Conservation (phyloP, 176 grass and related monocot genomes). For the Cymbopogon citratus region DNA sequence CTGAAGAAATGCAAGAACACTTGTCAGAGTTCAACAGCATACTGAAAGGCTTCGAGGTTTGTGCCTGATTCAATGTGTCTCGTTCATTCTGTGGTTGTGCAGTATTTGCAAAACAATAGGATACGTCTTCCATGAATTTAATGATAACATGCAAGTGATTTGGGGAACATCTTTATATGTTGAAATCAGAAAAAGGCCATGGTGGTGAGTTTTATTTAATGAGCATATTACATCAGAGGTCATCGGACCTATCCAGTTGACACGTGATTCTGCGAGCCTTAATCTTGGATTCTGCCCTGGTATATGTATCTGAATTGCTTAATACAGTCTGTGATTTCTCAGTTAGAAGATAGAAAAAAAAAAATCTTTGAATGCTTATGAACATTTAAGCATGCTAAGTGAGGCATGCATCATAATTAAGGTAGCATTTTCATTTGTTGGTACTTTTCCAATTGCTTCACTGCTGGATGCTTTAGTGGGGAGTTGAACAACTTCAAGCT, state of each 20-base stretch:
- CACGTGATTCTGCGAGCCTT: not conserved
- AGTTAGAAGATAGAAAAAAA: constrained; percentile 13
- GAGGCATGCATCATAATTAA: not conserved
- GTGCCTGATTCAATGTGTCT: not conserved
- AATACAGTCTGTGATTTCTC: not conserved
- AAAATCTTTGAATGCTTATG: not conserved
- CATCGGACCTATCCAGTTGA: not conserved
- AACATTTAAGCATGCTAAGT: not conserved
- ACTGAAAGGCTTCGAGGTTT: constrained; percentile 77
- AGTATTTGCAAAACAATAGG: constrained; percentile 3
- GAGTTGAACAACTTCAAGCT: not conserved
- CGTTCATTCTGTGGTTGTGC: not conserved
- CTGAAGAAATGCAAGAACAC: constrained; percentile 58
- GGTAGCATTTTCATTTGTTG: not conserved
- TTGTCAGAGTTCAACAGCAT: constrained; percentile 65
- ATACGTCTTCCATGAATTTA: not conserved
- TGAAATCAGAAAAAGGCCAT: not conserved
- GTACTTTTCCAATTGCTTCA: not conserved
- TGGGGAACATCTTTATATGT: not conserved
- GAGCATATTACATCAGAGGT: not conserved
- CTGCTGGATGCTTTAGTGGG: not conserved
- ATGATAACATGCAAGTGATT: not conserved
- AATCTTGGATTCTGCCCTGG: not conserved
- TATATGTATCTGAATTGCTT: not conserved
- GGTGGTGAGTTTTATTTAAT: not conserved